A percentile compares a stretch with the other conserved stretches of the same genome.
Evolutionary conservation across 2,329 filamentous ascomycete species (phyloP).

Genomic region (Aspergillus sp.): DNA sequence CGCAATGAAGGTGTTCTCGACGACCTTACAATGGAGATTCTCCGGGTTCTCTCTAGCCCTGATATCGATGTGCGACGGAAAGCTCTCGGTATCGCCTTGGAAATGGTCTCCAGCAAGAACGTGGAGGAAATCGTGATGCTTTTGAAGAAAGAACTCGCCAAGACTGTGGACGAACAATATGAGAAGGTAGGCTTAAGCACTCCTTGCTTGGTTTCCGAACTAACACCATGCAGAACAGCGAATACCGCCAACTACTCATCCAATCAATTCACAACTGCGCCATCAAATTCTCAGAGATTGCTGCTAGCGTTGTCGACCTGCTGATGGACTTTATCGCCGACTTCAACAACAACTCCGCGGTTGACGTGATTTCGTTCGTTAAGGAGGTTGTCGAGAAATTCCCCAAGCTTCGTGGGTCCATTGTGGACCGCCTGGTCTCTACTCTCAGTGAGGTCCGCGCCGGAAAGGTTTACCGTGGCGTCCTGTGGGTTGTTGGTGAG

Average conservation of each 20-base stretch:
- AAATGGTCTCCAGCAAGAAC: constrained; percentile 99
- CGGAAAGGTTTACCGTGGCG: constrained; percentile 95
- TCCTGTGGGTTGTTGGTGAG: constrained; percentile 96
- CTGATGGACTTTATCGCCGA: constrained; percentile 99
- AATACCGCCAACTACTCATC: constrained; percentile 92
- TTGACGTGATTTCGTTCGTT: constrained; percentile 97
- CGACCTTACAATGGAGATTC: constrained; percentile 93
- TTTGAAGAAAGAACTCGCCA: constrained; percentile 94
- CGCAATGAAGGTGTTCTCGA: constrained; percentile 90
- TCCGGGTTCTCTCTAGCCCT: constrained; percentile 89
- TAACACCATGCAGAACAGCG: constrained; percentile 62
- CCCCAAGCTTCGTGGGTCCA: constrained; percentile 80
- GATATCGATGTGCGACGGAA: constrained; percentile 96
- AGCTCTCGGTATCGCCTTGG: constrained; percentile 82
- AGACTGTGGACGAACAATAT: constrained; percentile 97
- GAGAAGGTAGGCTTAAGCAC: constrained; percentile 64
- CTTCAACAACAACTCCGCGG: constrained; percentile 94
- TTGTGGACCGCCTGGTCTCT: constrained; percentile 83
- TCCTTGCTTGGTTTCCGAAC: constrained; percentile 1
- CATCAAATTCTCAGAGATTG: constrained; percentile 98
- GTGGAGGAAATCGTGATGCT: constrained; percentile 96
- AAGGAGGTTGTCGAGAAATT: constrained; percentile 99
- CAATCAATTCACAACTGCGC: constrained; percentile 97
- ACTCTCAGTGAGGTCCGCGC: constrained; percentile 91
- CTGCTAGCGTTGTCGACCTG: constrained; percentile 90